Conservation (phyloP, 768 basidiomycete species). For the Hemileccinum impolitum region DNA sequence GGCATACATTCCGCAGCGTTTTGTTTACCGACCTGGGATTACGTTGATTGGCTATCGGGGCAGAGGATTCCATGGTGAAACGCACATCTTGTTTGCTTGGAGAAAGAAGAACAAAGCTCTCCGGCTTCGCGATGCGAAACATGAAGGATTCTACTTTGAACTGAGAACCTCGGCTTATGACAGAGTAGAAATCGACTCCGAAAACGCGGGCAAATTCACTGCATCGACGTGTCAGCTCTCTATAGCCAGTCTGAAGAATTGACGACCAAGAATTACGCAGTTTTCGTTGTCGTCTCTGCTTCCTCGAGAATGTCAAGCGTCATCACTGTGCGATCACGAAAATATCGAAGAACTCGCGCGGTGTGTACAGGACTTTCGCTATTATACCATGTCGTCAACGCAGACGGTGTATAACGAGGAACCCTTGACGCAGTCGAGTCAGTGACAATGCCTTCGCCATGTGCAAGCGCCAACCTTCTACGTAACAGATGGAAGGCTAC, state of each 20-base stretch:
- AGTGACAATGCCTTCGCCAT: neutral
- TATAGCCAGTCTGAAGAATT: neutral
- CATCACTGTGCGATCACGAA: slow-evolving; percentile 59
- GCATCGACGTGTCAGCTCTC: slow-evolving; percentile 1
- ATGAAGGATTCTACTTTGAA: slow-evolving; percentile 99
- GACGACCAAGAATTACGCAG: slow-evolving; percentile 53
- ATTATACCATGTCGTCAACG: slow-evolving; percentile 66
- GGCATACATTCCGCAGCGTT: slow-evolving; percentile 97
- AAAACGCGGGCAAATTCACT: slow-evolving; percentile 98
- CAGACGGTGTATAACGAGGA: slow-evolving; percentile 65
- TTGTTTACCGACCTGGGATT: slow-evolving; percentile 81
- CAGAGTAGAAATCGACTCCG: slow-evolving; percentile 95
- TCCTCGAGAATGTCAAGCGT: slow-evolving; percentile 78
- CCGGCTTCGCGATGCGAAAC: slow-evolving; percentile 96
- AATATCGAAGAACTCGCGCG: slow-evolving; percentile 57
- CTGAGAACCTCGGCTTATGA: slow-evolving; percentile 91
- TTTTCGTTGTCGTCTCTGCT: slow-evolving; percentile 82
- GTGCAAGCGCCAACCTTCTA: slow-evolving; percentile 50
- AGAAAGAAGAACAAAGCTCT: slow-evolving; percentile 86
- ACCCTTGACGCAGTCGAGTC: slow-evolving; percentile 43
- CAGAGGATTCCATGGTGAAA: neutral
- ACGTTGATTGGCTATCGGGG: neutral
- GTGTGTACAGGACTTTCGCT: slow-evolving; percentile 56
- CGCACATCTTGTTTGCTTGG: slow-evolving; percentile 75
- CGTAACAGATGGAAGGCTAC: slow-evolving; percentile 78